Evolutionary conservation across 2,329 filamentous ascomycete genomes (phyloP).

Genomic region (Blastomyces parvus): DNA sequence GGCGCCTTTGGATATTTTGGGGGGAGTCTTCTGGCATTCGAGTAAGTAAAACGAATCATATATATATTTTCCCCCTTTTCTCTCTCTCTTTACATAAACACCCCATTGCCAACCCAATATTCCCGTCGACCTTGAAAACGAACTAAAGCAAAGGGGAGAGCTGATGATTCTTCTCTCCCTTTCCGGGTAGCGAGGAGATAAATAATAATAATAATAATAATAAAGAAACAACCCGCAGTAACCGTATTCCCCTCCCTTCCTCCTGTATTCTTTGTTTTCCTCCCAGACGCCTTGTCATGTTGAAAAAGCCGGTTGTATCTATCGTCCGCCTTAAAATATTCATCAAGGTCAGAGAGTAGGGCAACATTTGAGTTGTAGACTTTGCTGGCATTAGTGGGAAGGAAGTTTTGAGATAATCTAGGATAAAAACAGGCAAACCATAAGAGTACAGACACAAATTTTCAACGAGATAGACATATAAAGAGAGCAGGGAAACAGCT

Average conservation of each 20-base stretch:
- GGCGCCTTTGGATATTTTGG: too few relatives aligned
- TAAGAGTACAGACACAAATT: constrained; percentile 2
- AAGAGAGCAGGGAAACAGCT: neutral
- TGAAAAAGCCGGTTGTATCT: neutral
- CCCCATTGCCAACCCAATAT: too few relatives aligned
- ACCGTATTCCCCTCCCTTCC: neutral
- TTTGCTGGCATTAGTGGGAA: neutral
- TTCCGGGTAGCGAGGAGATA: too few relatives aligned
- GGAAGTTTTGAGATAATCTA: neutral
- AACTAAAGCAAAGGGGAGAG: neutral
- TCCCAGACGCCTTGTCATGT: neutral
- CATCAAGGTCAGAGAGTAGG: neutral
- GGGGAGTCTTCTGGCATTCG: too few relatives aligned
- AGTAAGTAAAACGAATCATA: too few relatives aligned
- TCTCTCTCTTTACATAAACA: too few relatives aligned
- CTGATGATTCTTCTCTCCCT: neutral
- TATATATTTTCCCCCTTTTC: too few relatives aligned
- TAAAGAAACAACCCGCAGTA: neutral
- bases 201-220: too few relatives aligned
- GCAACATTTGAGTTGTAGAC: neutral
- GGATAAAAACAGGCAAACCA: neutral
- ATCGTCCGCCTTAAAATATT: neutral
- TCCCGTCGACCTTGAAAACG: neutral
- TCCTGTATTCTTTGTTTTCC: neutral
- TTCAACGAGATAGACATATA: neutral